phyloP scores from a whole-genome alignment of 352 stramenopile species.

The Phytophthora pluvialis region DNA sequence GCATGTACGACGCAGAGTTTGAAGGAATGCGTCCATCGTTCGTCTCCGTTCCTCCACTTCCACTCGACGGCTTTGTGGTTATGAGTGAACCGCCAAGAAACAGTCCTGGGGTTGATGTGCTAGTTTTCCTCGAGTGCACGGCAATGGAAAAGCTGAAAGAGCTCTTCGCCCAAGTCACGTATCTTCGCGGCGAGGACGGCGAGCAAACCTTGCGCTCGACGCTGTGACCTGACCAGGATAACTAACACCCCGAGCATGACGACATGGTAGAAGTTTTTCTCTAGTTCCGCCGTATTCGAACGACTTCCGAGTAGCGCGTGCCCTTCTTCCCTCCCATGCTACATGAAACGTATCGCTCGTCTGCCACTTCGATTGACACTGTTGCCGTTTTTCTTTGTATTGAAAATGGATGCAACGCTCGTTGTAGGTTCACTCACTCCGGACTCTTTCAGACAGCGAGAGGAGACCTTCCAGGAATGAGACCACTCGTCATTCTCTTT shows the following conservation, averaged over 20 bases:
- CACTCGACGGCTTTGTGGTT: constrained; percentile 50
- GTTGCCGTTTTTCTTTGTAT: too few species aligned
- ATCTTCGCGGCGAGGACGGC: constrained; percentile 1
- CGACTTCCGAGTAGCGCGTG: too few species aligned
- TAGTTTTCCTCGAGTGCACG: constrained; percentile 45
- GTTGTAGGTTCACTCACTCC: background rate
- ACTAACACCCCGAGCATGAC: background rate
- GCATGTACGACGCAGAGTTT: constrained; percentile 69
- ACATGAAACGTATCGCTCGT: too few species aligned
- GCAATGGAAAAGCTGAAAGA: constrained; percentile 41
- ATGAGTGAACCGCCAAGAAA: constrained; percentile 46
- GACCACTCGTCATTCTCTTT: background rate
- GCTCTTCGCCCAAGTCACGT: constrained; percentile 16
- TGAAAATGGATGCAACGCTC: constrained; percentile 4
- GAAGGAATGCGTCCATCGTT: constrained; percentile 39
- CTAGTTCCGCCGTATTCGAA: too few species aligned
- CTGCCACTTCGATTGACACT: too few species aligned
- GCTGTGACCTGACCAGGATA: background rate
- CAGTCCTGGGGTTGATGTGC: constrained; percentile 42
- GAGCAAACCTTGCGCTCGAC: constrained; percentile 6
- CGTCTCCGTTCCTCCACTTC: constrained; percentile 37
- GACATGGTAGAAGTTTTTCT: too few species aligned
- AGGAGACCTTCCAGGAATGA: constrained; percentile 4
- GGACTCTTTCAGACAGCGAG: constrained; percentile 10
- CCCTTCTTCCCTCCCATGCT: too few species aligned